phyloP scores from a whole-genome alignment of 2,329 filamentous ascomycete species.

The Botrytis aclada region DNA sequence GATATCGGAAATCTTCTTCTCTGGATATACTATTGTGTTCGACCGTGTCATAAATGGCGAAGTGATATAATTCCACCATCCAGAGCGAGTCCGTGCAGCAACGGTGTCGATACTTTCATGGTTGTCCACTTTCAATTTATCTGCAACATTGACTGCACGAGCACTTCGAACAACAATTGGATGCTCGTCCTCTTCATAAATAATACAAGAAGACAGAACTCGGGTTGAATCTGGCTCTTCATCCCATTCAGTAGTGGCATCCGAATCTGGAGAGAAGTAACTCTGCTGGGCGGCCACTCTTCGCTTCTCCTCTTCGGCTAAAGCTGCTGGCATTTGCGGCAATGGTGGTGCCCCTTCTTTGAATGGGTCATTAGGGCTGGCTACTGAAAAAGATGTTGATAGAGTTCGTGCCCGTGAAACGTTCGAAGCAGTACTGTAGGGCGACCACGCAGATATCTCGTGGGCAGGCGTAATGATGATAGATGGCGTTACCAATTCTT shows the following conservation, averaged over 20 bases:
- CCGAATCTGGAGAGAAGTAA: conserved; percentile 36
- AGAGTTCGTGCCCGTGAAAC: conserved; percentile 22
- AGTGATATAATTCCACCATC: conserved; percentile 77
- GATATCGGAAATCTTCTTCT: conserved; percentile 21
- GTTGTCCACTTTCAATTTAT: conserved; percentile 22
- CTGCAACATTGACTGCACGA: conserved; percentile 39
- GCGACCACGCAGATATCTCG: conserved; percentile 38
- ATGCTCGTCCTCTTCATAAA: conserved; percentile 67
- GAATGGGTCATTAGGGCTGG: conserved; percentile 42
- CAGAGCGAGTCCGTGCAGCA: conserved; percentile 51
- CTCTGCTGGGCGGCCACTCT: conserved; percentile 32
- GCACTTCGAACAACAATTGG: conserved; percentile 41
- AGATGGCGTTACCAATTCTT: conserved; percentile 43
- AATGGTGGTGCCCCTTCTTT: conserved; percentile 54
- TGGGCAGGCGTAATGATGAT: conserved; percentile 53
- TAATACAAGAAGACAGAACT: conserved; percentile 50
- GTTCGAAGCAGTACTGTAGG: conserved; percentile 26
- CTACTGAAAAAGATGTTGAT: conserved; percentile 54
- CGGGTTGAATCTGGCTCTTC: conserved; percentile 32
- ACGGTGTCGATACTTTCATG: conserved; percentile 34
- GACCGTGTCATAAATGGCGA: conserved; percentile 58
- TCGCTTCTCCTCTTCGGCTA: conserved; percentile 32
- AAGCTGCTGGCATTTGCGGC: conserved; percentile 49
- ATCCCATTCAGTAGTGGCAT: conserved; percentile 33
- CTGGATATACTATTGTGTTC: conserved; percentile 35